phyloP scores from a whole-genome alignment of 345 rosid species.

The sweet orange (Citrus sinensis) region DVS_A1.0 CM039162.1:6409501-6410000 shows the following conservation, averaged over 20 bases:
- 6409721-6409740: slow-evolving; percentile 92
- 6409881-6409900: not conserved
- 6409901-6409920: too few species aligned
- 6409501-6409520: slow-evolving; percentile 58
- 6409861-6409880: slow-evolving; percentile 67
- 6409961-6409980: too few species aligned
- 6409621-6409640: slow-evolving; percentile 54
- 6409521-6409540: slow-evolving; percentile 50
- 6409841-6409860: slow-evolving; percentile 86
- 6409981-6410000: too few species aligned
- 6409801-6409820: slow-evolving; percentile 51
- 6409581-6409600: slow-evolving; percentile 70
- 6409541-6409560: slow-evolving; percentile 72
- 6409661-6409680: slow-evolving; percentile 95
- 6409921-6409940: too few species aligned
- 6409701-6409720: slow-evolving; percentile 87
- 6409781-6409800: slow-evolving; percentile 63
- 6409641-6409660: slow-evolving; percentile 80
- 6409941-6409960: too few species aligned
- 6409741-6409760: slow-evolving; percentile 60
- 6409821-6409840: slow-evolving; percentile 74
- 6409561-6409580: slow-evolving; percentile 87
- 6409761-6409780: slow-evolving; percentile 62
- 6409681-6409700: slow-evolving; percentile 56
- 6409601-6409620: slow-evolving; percentile 61